phyloP scores from a whole-genome alignment of 1,284 basidiomycete species.

The Cutaneotrichosporon cavernicola region DNA sequence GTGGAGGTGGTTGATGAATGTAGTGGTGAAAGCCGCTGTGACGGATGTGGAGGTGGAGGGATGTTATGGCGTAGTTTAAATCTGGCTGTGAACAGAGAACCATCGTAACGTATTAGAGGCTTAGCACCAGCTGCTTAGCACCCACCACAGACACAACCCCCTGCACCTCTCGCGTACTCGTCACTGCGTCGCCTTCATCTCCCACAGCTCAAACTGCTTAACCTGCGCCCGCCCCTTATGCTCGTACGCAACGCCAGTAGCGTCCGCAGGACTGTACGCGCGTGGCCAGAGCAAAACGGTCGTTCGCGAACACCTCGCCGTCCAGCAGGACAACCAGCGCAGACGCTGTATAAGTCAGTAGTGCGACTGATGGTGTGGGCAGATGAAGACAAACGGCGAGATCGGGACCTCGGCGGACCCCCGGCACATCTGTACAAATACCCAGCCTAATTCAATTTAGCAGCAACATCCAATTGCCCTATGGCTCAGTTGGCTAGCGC shows the following conservation, averaged over 20 bases:
- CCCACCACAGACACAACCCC: too few species aligned
- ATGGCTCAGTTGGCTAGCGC: constrained; percentile 3
- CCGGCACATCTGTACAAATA: neutral
- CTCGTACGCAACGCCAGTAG: neutral
- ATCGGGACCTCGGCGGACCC: neutral
- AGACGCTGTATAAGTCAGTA: too few species aligned
- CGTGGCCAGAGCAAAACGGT: constrained; percentile 40
- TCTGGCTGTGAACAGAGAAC: too few species aligned
- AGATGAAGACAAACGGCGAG: neutral
- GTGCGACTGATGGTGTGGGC: too few species aligned
- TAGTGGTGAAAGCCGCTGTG: too few species aligned
- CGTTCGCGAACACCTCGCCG: constrained; percentile 46
- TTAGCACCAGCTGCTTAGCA: too few species aligned
- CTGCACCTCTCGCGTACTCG: too few species aligned
- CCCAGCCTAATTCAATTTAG: neutral
- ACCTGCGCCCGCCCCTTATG: neutral
- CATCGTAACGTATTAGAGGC: too few species aligned
- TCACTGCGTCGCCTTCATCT: constrained; percentile 1
- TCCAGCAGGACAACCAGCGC: constrained; percentile 43
- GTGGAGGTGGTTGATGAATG: neutral
- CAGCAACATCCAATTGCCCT: constrained; percentile 1
- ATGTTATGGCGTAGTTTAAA: too few species aligned
- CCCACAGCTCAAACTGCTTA: neutral
- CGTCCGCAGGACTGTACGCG: constrained; percentile 28
- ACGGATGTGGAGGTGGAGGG: too few species aligned